Base-by-base conservation (phyloP, 306 rosid species). In the Glycine latifolia region DNA sequence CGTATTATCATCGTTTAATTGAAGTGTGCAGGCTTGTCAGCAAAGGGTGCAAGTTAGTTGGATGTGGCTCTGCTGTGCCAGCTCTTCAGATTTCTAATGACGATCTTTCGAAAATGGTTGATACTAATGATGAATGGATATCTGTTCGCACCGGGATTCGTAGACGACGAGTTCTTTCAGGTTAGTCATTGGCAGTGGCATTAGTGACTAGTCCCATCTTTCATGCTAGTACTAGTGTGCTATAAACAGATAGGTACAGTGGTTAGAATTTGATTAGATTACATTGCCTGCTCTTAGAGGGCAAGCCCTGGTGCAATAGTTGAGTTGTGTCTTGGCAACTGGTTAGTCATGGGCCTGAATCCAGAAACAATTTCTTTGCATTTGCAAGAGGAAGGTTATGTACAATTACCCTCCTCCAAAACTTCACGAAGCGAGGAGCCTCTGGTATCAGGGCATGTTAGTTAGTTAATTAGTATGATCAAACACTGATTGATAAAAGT, bases 51-150 rank as follows among this genome's bases (percentile, higher is more conserved):
- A 95, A 95, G 86, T 89, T 95, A 85, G 89, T 92, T 71, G 99
- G 99, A 80, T 93, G 97, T 75, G 98, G 99, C 65, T 95, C 99
- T 49, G 97, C 98, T 13, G 91, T 91, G 33, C 99, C 99, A 31
- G 16, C 87, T 58, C 94, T 93, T 82, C 84, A 91, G 81, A 79
- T 95, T 89, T 91, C 99, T 13, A 95, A 95, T 47, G 97, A 91
- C 0, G 99, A 95, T 65, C 98, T 95, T 80, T 89, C 98, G 2
- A 93, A 93, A 79, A 20, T 90, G 16, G 98, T 95, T 83, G 99
- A 95, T 67, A 95, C 99, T 48, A 35, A 44, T 17, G 98, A 95
- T 87, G 97, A 95, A 87, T 95, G 99, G 98, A 93, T 95, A 82
- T 84, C 94, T 67, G 91, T 89, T 70, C 97, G 99, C 33, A 92